Conservation (phyloP, 768 basidiomycete genomes). For the Tulasnella sp. region DNA sequence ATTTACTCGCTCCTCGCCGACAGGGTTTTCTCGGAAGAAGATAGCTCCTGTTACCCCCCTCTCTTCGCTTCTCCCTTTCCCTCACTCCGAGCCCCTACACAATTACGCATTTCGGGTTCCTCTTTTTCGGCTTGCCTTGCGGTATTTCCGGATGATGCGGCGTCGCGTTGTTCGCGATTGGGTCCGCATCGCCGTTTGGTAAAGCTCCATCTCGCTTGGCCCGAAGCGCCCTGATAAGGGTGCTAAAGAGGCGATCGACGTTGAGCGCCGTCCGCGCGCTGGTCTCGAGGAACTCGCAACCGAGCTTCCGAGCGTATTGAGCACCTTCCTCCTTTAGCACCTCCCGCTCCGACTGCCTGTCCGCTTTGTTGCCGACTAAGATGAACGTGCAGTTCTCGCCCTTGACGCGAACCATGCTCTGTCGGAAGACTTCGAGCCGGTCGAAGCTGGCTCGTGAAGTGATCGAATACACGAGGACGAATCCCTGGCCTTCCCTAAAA, state of each 20-base stretch:
- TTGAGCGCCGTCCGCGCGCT: constrained; percentile 93
- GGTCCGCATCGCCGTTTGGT: background rate
- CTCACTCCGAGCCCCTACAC: background rate
- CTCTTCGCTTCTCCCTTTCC: background rate
- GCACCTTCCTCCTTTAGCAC: constrained; percentile 86
- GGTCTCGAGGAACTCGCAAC: constrained; percentile 92
- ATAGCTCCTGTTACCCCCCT: background rate
- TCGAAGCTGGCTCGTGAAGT: constrained; percentile 89
- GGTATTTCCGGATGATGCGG: background rate
- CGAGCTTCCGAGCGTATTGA: constrained; percentile 69
- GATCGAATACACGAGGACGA: constrained; percentile 94
- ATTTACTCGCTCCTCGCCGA: background rate
- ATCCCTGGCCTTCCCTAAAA: constrained; percentile 89
- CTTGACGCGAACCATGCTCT: constrained; percentile 84
- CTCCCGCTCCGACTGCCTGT: constrained; percentile 85
- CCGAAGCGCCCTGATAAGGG: constrained; percentile 74
- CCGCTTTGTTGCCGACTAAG: constrained; percentile 94
- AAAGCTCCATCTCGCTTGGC: constrained; percentile 10
- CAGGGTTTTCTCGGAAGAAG: background rate
- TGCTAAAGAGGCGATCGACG: constrained; percentile 83
- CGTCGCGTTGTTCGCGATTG: no score
- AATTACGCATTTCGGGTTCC: background rate
- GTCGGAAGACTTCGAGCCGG: constrained; percentile 80
- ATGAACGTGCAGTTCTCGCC: constrained; percentile 79
- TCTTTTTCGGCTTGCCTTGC: background rate